Evolutionary conservation across 2,329 filamentous ascomycete genomes (phyloP), one percentile per base, ranked within the genome.

Genomic region (Cytospora piceae): DNA sequence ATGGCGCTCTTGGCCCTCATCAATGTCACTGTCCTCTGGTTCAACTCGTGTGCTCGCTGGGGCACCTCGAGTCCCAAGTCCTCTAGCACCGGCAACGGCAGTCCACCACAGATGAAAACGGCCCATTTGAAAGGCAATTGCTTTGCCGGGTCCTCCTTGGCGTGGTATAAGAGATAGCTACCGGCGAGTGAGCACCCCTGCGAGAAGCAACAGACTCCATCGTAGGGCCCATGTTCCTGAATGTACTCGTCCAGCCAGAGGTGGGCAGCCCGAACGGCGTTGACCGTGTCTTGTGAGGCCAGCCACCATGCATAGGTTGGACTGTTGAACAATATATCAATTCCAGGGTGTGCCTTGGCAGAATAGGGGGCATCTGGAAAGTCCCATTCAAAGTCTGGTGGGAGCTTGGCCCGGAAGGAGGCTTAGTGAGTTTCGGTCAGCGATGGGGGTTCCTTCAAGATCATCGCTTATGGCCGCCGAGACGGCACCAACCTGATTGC

Each of bases 161-260:
- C 72, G 37, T 76, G 76, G 70, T 77, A 77, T 27, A 81, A 69
- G 20, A 81, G 71, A 68, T 77, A 81, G 71, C 74, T 79, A 29
- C 74, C 73, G 27, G 78, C 71, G 3, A 81, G 70, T 6, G 74
- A 70, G 52, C 77, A 80, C 24, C 78, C 78, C 67, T 78, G 77
- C 7, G 75, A 77, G 69, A 79, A 79, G 69, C 77, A 73, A 69
- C 75, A 73, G 64, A 77, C 69, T 12, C 72, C 71, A 63, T 79
- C 77, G 68, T 74, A 78, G 22, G 77, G 76, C 0, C 74, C 76
- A 63, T 77, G 68, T 31, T 70, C 67, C 2, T 69, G 71, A 2
- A 80, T 61, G 65, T 78, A 74, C 32, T 71, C 70, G 27, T 72
- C 69, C n/a, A 81, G 69, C 76, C 77, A 77, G 22, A 71, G 65